Evolutionary conservation across 2,329 filamentous ascomycete species (phyloP).

Genomic region (Sporothrix brunneoviolacea): DNA sequence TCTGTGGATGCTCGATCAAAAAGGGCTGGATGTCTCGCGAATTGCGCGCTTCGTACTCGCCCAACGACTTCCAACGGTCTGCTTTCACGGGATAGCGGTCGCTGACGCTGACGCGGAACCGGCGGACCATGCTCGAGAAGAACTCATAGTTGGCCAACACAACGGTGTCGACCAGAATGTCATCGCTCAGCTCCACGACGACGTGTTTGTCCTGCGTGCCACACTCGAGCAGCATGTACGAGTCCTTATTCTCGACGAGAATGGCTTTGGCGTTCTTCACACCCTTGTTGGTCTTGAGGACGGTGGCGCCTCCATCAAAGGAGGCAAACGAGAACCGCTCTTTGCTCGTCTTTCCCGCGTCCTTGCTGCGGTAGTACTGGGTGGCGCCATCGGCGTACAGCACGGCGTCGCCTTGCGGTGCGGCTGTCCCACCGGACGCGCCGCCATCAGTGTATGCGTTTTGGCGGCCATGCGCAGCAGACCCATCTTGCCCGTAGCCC

Average conservation of each 20-base stretch:
- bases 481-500: conserved; percentile 8
- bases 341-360: conserved; percentile 95
- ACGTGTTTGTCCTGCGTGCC: conserved; percentile 82
- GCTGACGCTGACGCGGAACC: conserved; percentile 85
- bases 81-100: conserved; percentile 89
- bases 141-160: conserved; percentile 99
- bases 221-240: conserved; percentile 95
- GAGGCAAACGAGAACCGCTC: conserved; percentile 96
- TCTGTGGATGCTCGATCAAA: conserved; percentile 85
- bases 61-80: conserved; percentile 86
- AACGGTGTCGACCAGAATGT: conserved; percentile 81
- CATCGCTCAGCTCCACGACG: conserved; percentile 87
- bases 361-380: conserved; percentile 67
- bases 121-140: conserved; percentile 93
- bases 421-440: conserved; percentile 26
- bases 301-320: conserved; percentile 90
- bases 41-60: conserved; percentile 85
- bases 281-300: conserved; percentile 81
- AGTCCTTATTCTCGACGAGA: conserved; percentile 94
- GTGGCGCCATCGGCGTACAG: conserved; percentile 42
- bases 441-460: conserved; percentile 20
- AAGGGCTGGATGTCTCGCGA: conserved; percentile 92
- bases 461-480: conserved; percentile 8
- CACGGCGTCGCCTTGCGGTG: conserved; percentile 35
- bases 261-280: conserved; percentile 85